These are phyloP conservation scores for Ustilago loliicola DNA, from an alignment of 1,284 basidiomycete genomes.

Conservation along the genomic window DNA sequence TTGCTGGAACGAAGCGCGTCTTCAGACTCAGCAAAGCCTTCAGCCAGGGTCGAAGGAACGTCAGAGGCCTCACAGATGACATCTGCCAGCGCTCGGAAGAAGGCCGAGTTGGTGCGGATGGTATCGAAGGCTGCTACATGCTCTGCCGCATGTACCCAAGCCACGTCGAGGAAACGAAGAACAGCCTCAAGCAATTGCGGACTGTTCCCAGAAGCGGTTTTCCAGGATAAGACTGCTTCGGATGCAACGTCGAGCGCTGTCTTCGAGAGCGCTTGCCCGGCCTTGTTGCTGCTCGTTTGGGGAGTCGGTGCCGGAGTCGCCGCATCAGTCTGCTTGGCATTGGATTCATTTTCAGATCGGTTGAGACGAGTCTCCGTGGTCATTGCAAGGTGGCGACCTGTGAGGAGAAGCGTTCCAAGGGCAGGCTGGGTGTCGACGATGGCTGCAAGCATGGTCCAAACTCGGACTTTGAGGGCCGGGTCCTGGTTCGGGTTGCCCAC, in stretches of 20 bases:
- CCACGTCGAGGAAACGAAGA: conserved; percentile 82
- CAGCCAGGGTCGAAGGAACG: conserved; percentile 60
- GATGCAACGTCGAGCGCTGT: conserved; percentile 74
- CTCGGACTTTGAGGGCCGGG: conserved; percentile 77
- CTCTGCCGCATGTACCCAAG: conserved; percentile 86
- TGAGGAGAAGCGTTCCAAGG: conserved; percentile 83
- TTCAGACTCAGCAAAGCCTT: conserved; percentile 23
- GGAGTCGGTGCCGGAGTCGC: conserved; percentile 32
- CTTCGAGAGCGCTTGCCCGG: conserved; percentile 45
- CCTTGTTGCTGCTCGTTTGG: conserved; percentile 8
- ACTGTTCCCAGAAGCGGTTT: conserved; percentile 73
- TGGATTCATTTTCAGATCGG: conserved; percentile 39
- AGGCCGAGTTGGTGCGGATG: conserved; percentile 75
- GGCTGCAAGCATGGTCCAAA: conserved; percentile 86
- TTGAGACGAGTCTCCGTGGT: conserved; percentile 48
- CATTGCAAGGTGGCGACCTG: conserved; percentile 76
- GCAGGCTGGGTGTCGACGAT: conserved; percentile 89
- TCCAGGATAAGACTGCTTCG: conserved; percentile 78
- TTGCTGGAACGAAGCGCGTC: conserved; percentile 71
- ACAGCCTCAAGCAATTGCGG: conserved; percentile 82
- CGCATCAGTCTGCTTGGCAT: conserved; percentile 57
- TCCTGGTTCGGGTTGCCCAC: conserved; percentile 75
- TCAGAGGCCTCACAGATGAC: conserved; percentile 79
- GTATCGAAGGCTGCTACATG: conserved; percentile 77
- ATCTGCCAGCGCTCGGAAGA: conserved; percentile 78